phyloP scores from a whole-genome alignment of 2,329 filamentous ascomycete genomes.

The Aspergillus brasiliensis region DNA sequence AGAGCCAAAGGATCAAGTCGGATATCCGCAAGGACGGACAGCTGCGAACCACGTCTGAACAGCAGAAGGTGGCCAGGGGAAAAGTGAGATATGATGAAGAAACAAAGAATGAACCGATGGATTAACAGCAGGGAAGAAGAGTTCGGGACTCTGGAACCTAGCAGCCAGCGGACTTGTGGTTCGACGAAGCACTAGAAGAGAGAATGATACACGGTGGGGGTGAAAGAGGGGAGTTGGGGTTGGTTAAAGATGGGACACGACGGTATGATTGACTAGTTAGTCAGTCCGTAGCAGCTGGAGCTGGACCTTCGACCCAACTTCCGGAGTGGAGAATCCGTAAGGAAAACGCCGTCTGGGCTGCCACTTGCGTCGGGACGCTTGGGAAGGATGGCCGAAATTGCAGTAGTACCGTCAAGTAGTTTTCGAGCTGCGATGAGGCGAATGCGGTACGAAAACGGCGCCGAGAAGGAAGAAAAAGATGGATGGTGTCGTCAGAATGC shows the following conservation, averaged over 20 bases:
- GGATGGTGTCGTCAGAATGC: constrained; percentile 40
- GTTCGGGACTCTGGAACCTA: constrained; percentile 29
- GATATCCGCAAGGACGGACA: constrained; percentile 24
- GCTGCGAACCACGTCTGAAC: constrained; percentile 28
- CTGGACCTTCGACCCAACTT: constrained; percentile 18
- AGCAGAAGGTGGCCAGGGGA: constrained; percentile 19
- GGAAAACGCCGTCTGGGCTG: neutral
- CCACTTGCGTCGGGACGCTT: constrained; percentile 4
- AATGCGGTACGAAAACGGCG: constrained; percentile 33
- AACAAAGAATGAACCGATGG: constrained; percentile 25
- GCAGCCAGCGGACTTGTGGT: constrained; percentile 20
- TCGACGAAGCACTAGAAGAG: constrained; percentile 22
- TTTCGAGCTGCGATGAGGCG: constrained; percentile 4
- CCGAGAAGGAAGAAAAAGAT: constrained; percentile 13
- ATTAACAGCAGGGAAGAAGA: constrained; percentile 26
- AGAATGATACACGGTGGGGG: constrained; percentile 25
- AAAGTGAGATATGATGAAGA: constrained; percentile 18
- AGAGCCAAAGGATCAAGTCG: constrained; percentile 24
- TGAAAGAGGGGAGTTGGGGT: constrained; percentile 17
- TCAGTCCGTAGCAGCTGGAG: constrained; percentile 14
- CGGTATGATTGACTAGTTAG: constrained; percentile 26
- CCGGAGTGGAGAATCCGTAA: constrained; percentile 26
- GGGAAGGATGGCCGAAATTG: constrained; percentile 2
- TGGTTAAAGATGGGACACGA: constrained; percentile 26
- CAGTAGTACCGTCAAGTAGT: neutral